Evolutionary conservation across 345 rosid genomes (phyloP), one percentile per base, ranked within the genome.

Genomic region (Populus nigra): DNA sequence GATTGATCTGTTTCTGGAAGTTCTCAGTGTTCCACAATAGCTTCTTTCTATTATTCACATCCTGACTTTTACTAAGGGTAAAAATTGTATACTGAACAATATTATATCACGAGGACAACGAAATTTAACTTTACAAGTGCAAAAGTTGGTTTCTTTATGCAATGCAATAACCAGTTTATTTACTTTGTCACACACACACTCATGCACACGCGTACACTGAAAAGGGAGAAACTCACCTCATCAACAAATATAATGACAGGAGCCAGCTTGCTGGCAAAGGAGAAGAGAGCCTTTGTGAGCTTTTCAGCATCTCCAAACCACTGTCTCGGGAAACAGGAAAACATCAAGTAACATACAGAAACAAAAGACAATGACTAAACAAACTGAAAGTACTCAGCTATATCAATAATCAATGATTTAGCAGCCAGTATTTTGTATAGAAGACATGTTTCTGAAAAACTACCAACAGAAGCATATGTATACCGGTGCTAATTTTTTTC

Each of bases 281-380:
- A 92, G 86, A 96, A 96, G 36, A 96, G 91, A 73, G 97, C 97
- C 86, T 91, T 93, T 1, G 98, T 96, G 71, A 96, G 97, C 88
- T 96, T 96, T 85, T 93, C 98, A 33, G 99, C 98, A 81, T 96
- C 99, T 86, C 99, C 99, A 87, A 93, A 93, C 99, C 98, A 94
- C 99, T 96, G 87, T 71, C 78, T 78, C 74, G 74, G 63, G 68
- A 71, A 71, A 73, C 5, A 39, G 71, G 61, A 49, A 16, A 69
- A 68, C 68, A 69, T 8, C 69, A 47, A 61, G 65, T 22, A 68
- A 33, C 50, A 71, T 9, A 47, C 11, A 39, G 70, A 45, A 49
- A 63, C 71, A 73, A 41, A 22, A 43, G 23, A 47, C 43, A 65
- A 57, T 1, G 59, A 43, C 15, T 20, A 7, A 16, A 45, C 16